These are phyloP conservation scores for Cymbopogon citratus DNA, from an alignment of 176 grass and related monocot genomes.

Conservation along the genomic window DNA sequence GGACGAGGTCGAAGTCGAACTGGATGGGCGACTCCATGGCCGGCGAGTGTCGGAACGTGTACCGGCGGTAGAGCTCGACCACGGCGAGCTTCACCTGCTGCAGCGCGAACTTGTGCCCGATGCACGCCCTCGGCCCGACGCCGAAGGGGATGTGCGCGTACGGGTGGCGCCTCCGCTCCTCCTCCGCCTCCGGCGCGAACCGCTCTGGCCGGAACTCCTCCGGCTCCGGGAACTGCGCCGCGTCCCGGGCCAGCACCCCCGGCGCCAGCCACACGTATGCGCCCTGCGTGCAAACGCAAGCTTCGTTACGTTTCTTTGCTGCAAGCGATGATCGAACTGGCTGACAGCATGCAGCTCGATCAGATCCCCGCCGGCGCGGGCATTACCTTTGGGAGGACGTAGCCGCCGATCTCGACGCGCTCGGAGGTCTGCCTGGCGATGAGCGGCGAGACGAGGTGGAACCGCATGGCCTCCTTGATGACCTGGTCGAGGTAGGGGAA, in stretches of 20 bases:
- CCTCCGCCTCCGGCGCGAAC: constrained; percentile 52
- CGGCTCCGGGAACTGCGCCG: constrained; percentile 72
- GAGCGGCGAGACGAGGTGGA: constrained; percentile 77
- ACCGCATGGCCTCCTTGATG: constrained; percentile 91
- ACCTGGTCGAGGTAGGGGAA: constrained; percentile 93
- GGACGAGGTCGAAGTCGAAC: constrained; percentile 80
- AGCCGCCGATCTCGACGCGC: constrained; percentile 62
- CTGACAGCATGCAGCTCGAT: background rate
- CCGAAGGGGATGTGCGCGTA: constrained; percentile 91
- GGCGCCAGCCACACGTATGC: constrained; percentile 85
- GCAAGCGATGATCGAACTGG: background rate
- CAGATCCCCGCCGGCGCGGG: no score
- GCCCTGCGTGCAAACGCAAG: constrained; percentile 25
- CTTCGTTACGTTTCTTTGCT: background rate
- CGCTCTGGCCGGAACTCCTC: constrained; percentile 66
- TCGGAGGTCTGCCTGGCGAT: constrained; percentile 85
- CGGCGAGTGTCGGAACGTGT: constrained; percentile 68
- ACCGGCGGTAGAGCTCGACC: constrained; percentile 64
- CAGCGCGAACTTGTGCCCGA: constrained; percentile 83
- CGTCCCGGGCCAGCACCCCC: constrained; percentile 79
- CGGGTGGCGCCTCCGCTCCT: constrained; percentile 63
- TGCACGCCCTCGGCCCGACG: constrained; percentile 70
- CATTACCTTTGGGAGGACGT: constrained; percentile 76
- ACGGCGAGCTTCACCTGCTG: constrained; percentile 84
- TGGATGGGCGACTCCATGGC: constrained; percentile 74